These are phyloP conservation scores for Thermomucor indicae-seudaticae DNA, from an alignment of 371 early-diverging fungal species.

Conservation along the genomic window DNA sequence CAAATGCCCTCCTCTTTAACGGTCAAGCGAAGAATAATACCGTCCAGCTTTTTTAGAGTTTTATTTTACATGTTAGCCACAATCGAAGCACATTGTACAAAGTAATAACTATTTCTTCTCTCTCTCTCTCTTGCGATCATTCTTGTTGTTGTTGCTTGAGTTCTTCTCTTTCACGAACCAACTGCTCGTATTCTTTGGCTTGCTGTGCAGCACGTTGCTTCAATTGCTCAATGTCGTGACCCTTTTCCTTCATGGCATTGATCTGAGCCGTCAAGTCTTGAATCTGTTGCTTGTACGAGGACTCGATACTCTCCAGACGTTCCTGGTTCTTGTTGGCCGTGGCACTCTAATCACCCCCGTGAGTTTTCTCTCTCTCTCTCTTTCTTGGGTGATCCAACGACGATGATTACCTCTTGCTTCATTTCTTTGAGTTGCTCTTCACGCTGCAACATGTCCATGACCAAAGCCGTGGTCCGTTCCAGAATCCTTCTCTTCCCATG, in stretches of 20 bases:
- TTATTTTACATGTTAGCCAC: too few species aligned
- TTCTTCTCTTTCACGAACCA: slow-evolving; percentile 64
- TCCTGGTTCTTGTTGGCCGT: slow-evolving; percentile 17
- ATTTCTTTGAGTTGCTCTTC: slow-evolving; percentile 63
- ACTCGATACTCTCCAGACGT: slow-evolving; percentile 30
- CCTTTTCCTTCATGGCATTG: slow-evolving; percentile 46
- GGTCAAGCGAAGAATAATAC: slow-evolving; percentile 8
- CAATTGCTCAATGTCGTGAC: slow-evolving; percentile 64
- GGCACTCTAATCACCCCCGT: slow-evolving; percentile 10
- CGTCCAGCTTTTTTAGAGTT: background rate
- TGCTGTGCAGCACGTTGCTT: slow-evolving; percentile 75
- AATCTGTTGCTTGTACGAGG: slow-evolving; percentile 28
- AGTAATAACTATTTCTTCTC: background rate
- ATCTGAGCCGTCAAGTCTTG: slow-evolving; percentile 38
- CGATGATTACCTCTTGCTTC: slow-evolving; percentile 46
- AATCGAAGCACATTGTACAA: background rate
- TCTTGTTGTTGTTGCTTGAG: slow-evolving; percentile 20
- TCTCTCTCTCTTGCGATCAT: slow-evolving; percentile 1
- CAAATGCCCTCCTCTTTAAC: slow-evolving; percentile 13
- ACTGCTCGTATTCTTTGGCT: slow-evolving; percentile 67
- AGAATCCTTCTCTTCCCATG: slow-evolving; percentile 45
- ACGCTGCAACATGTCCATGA: slow-evolving; percentile 61
- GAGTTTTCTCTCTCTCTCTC: too few species aligned
- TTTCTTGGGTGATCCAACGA: too few species aligned
- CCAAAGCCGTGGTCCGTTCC: slow-evolving; percentile 69